These are phyloP conservation scores for Cladosporium austrohemisphaericum DNA, from an alignment of 2,329 filamentous ascomycete genomes.

Conservation along the genomic window DNA sequence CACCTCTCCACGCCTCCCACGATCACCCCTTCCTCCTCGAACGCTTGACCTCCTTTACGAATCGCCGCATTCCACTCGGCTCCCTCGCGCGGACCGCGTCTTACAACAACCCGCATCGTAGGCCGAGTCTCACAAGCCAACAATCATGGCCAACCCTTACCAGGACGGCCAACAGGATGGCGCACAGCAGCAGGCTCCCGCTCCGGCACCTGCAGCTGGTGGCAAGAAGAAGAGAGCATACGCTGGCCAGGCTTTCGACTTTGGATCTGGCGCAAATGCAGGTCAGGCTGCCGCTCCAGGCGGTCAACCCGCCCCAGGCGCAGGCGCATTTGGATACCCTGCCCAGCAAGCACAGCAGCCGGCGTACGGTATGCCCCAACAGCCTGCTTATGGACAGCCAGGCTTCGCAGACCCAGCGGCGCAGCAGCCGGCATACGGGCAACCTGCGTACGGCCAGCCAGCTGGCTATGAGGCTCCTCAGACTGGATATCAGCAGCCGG, in stretches of 20 bases:
- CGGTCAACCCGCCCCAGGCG: conserved; percentile 36
- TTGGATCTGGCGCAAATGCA: conserved; percentile 78
- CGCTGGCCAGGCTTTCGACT: conserved; percentile 90
- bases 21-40: background rate
- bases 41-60: background rate
- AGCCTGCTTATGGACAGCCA: conserved; percentile 28
- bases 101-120: background rate
- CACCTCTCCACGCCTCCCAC: background rate
- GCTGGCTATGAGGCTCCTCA: conserved; percentile 64
- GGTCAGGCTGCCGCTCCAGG: conserved; percentile 33
- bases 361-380: conserved; percentile 32
- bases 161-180: conserved; percentile 20
- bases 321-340: conserved; percentile 43
- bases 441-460: conserved; percentile 35
- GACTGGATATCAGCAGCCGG: conserved; percentile 53
- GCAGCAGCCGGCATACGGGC: conserved; percentile 15
- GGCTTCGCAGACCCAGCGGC: conserved; percentile 14
- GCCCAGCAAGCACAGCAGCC: conserved; percentile 29
- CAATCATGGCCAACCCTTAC: conserved; percentile 14
- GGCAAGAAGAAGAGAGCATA: conserved; percentile 89
- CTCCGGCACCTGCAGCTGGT: conserved; percentile 24
- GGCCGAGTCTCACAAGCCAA: background rate
- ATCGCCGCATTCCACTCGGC: background rate
- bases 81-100: background rate
- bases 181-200: conserved; percentile 20